Conservation (phyloP, 2,329 filamentous ascomycete genomes). For the Xylariaceae sp. region DNA sequence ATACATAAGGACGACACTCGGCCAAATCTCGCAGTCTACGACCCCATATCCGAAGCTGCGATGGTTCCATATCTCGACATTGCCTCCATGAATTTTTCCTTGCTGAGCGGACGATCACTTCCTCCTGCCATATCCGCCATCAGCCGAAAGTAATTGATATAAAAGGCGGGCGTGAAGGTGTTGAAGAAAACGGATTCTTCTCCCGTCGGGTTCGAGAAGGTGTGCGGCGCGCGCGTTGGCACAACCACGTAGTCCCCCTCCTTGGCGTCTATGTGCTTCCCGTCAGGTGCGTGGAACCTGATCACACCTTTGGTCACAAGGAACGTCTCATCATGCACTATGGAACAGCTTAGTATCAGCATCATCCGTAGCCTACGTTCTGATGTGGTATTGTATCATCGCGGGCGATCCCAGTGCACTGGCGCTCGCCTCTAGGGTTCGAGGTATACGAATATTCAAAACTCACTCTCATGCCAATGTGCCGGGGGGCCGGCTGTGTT, state of each 20-base stretch:
- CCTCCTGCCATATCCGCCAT: conserved; percentile 41
- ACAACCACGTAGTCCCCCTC: conserved; percentile 53
- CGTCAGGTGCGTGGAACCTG: conserved; percentile 47
- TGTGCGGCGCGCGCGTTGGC: conserved; percentile 51
- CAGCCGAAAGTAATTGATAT: conserved; percentile 55
- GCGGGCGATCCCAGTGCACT: too few relatives aligned
- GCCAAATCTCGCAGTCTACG: background rate
- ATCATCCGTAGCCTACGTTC: background rate
- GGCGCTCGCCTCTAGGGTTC: too few relatives aligned
- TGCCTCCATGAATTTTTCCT: conserved; percentile 45
- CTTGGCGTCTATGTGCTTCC: conserved; percentile 42
- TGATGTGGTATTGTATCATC: background rate
- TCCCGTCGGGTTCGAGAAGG: conserved; percentile 52
- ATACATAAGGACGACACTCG: too few relatives aligned
- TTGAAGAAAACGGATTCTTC: conserved; percentile 53
- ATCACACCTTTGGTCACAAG: conserved; percentile 49
- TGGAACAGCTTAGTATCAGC: background rate
- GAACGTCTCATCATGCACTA: conserved; percentile 51
- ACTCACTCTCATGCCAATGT: conserved; percentile 48
- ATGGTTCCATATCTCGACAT: conserved; percentile 49
- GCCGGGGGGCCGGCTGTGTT: conserved; percentile 44
- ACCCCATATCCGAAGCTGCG: conserved; percentile 17
- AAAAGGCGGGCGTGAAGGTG: conserved; percentile 54
- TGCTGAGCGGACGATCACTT: conserved; percentile 42
- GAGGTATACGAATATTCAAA: background rate